phyloP scores from a whole-genome alignment of 2,329 filamentous ascomycete genomes.

The Immersiporthe knoxdaviesiana region DNA sequence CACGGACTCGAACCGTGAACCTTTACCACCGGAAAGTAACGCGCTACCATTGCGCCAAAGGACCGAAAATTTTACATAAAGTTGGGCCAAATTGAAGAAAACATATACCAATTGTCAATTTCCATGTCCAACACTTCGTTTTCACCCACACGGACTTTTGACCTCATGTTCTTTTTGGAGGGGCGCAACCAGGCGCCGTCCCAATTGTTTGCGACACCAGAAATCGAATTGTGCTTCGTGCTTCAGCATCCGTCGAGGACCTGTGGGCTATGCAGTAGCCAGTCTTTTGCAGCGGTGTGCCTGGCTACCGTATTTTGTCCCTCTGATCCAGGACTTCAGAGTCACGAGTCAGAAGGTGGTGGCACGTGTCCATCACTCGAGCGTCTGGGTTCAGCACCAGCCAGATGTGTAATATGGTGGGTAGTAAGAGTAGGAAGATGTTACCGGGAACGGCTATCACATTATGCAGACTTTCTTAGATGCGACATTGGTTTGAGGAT shows the following conservation, averaged over 20 bases:
- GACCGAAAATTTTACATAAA: slow-evolving; percentile 21
- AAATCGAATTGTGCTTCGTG: background rate
- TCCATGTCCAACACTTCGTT: background rate
- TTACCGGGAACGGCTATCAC: background rate
- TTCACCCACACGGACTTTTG: background rate
- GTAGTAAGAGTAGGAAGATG: background rate
- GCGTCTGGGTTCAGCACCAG: too few relatives aligned
- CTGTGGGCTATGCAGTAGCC: too few relatives aligned
- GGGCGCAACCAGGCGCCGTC: background rate
- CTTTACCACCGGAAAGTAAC: slow-evolving; percentile 28
- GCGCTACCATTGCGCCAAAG: slow-evolving; percentile 34
- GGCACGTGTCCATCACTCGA: background rate
- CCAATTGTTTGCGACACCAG: background rate
- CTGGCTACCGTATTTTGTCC: too few relatives aligned
- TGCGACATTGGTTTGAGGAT: background rate
- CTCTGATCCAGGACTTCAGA: background rate
- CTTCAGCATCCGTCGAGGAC: background rate
- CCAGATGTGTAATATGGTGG: background rate
- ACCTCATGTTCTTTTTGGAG: background rate
- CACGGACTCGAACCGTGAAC: slow-evolving; percentile 9
- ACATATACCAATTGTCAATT: background rate
- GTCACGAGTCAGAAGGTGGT: background rate
- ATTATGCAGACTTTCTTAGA: background rate
- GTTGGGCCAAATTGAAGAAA: background rate
- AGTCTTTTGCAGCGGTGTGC: too few relatives aligned